Evolutionary conservation across 2,329 filamentous ascomycete genomes (phyloP), one percentile per base, ranked within the genome.

Genomic region (Berkeleyomyces basicola): DNA sequence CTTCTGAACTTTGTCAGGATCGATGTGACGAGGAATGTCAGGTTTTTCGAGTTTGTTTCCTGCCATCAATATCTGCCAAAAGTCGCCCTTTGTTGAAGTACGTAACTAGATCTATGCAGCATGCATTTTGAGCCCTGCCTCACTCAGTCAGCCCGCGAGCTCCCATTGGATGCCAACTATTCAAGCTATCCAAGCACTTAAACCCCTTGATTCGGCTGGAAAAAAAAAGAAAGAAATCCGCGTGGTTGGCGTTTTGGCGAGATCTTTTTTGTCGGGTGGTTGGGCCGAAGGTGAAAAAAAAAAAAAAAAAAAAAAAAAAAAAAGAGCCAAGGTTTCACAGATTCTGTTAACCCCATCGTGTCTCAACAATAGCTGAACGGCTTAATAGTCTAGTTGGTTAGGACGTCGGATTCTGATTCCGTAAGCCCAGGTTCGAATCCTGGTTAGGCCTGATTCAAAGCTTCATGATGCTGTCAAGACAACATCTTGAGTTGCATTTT

Each of bases 331-430:
- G 16, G 3, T 23, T 6, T 1, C 7, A 16, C 23, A 16, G n/a
- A 47, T 23, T 47, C 23, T 14, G 23, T 6, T 3, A 23, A 16
- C 7, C 23, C 0, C 1, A 3, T 6, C 2, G 3, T 53, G 5
- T 37, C 2, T 1, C 3, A 3, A 11, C 14, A 14, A 37, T 11
- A 53, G 36, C 10, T 23, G 11, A 9, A 55, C 10, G 49, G 49
- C 49, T 55, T 55, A 55, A 55, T 55, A 55, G 49, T 55, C 49
- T 55, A 55, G 49, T 55, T 55, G 49, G 49, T 55, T 55, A 55
- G 49, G 49, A 55, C 49, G 49, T 55, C 49, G 49, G 49, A 55
- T 55, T 55, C 49, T 55, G 49, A 55, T 55, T 55, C 49, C 49
- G 49, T 55, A 55, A 55, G 49, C 49, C 49, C 49, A 55, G 49